Evolutionary conservation across 2,329 filamentous ascomycete genomes (phyloP), one percentile per base, ranked within the genome.

Genomic region (Metarhizium sp.): DNA sequence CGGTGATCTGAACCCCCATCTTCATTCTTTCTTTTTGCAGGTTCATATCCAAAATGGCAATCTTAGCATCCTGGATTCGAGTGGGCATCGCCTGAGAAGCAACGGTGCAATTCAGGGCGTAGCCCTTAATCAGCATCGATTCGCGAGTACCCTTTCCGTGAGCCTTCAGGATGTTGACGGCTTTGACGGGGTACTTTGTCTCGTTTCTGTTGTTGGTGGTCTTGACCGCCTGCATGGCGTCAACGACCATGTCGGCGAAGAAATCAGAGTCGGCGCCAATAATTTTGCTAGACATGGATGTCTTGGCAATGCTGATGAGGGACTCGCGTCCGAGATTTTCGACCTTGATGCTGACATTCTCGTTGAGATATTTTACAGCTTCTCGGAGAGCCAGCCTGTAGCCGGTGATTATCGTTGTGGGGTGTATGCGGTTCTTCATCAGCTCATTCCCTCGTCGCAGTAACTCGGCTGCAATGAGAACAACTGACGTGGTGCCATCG

Each of bases 361-460:
- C 94, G 75, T 90, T 92, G 87, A 99, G 95, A 76, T 96, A 99
- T 76, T 95, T 95, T 70, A 99, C 87, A 57, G 94, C 94, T 78
- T 99, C 94, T 67, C 94, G 84, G 63, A 99, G 81, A 58, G 94
- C 94, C 66, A 99, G 82, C 67, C 94, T 84, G 81, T 99, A 99
- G 67, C 94, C 94, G 59, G 91, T 97, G 71, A 99, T 99, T 75
- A 99, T 97, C 59, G 95, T 99, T 30, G 94, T 99, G 55, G 94
- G 95, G 77, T 99, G 94, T 82, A 99, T 99, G 72, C 92, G 89
- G 83, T 97, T 99, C 81, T 94, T 96, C 88, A 97, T 95, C 62
- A 99, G 82, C 77, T 99, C 94, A 78, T 99, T 99, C 60, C 86
- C 94, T 73, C 94, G 83, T 71, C 88, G 85, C 67, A 99, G 79